These are phyloP conservation scores for Lecanicillium sp. DNA, from an alignment of 2,329 filamentous ascomycete genomes.

Conservation along the genomic window DNA sequence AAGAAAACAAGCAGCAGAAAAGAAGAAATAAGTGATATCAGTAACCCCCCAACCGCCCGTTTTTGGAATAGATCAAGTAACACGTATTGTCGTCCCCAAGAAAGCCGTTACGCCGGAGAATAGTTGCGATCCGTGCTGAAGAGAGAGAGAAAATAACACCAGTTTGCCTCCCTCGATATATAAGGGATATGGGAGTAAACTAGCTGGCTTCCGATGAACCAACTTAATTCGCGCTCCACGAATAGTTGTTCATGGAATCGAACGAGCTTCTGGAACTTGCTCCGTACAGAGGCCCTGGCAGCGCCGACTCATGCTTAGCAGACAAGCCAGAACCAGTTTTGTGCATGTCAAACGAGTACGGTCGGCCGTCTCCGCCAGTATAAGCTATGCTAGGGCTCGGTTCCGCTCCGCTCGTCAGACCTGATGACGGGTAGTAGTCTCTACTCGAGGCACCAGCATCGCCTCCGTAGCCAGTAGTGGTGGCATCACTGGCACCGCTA, in stretches of 20 bases:
- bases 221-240: slow-evolving; percentile 43
- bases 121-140: no score
- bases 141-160: no score
- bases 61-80: slow-evolving; percentile 4
- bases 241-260: slow-evolving; percentile 45
- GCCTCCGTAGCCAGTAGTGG: slow-evolving; percentile 21
- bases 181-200: no score
- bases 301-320: slow-evolving; percentile 27
- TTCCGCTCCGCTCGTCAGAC: slow-evolving; percentile 44
- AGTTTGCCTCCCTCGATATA: no score
- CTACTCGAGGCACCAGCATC: slow-evolving; percentile 20
- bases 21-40: neutral
- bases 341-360: slow-evolving; percentile 44
- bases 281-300: slow-evolving; percentile 29
- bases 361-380: slow-evolving; percentile 33
- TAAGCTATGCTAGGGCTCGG: slow-evolving; percentile 36
- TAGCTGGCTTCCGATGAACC: neutral
- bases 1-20: slow-evolving; percentile 7
- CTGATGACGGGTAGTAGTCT: slow-evolving; percentile 48
- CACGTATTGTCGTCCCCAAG: neutral
- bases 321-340: slow-evolving; percentile 28
- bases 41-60: slow-evolving; percentile 8
- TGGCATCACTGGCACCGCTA: slow-evolving; percentile 21
- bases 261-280: slow-evolving; percentile 34
- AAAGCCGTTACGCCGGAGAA: neutral